Conservation (phyloP, 306 rosid genomes). For the Begonia fuchsioides region DNA sequence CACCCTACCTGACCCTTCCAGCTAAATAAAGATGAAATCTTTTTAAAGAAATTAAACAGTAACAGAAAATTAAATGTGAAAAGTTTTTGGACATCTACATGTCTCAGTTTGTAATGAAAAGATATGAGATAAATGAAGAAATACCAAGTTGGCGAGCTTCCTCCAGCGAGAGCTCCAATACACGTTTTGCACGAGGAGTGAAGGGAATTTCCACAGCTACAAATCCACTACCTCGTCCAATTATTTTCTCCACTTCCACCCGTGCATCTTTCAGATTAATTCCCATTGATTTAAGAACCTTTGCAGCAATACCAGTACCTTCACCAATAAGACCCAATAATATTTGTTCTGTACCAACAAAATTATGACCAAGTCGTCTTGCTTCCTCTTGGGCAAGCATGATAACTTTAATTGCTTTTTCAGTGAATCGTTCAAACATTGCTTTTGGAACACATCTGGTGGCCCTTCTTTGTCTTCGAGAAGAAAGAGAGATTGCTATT, state of each 20-base stretch:
- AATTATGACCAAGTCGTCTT: constrained; percentile 34
- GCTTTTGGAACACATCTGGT: constrained; percentile 57
- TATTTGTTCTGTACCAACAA: constrained; percentile 57
- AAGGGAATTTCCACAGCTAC: constrained; percentile 97
- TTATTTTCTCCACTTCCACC: constrained; percentile 95
- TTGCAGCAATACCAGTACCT: constrained; percentile 90
- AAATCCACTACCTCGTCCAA: constrained; percentile 98
- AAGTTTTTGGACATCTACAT: too few species aligned
- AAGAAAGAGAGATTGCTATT: constrained; percentile 35
- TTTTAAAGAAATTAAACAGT: too few species aligned
- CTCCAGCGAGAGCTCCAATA: constrained; percentile 88
- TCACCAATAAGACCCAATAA: constrained; percentile 75
- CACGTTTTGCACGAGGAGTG: constrained; percentile 98
- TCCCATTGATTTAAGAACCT: constrained; percentile 96
- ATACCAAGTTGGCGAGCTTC: constrained; percentile 99
- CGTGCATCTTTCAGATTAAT: constrained; percentile 95
- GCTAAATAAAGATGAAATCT: too few species aligned
- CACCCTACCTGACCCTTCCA: too few species aligned
- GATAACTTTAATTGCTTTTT: constrained; percentile 61
- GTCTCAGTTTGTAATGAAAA: too few species aligned
- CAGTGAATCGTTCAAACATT: constrained; percentile 62
- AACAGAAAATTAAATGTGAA: too few species aligned
- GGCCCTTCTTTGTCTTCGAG: constrained; percentile 42
- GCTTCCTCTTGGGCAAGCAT: constrained; percentile 67
- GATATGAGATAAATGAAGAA: too few species aligned